These are phyloP conservation scores for Aspergillus aculeatinus DNA, from an alignment of 2,329 filamentous ascomycete genomes.

Conservation along the genomic window DNA sequence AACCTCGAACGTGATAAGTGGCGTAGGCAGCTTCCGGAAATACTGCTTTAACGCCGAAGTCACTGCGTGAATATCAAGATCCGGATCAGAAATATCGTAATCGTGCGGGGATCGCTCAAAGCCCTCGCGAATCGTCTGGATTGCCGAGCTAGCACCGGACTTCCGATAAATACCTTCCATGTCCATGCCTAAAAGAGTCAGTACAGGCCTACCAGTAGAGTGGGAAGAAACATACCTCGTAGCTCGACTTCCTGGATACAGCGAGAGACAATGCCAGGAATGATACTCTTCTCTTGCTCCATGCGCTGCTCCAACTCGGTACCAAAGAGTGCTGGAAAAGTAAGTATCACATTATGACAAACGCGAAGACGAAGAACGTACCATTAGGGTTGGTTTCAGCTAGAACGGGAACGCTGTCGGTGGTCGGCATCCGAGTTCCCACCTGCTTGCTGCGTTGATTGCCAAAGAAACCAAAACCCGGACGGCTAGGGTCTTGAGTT, in stretches of 20 bases:
- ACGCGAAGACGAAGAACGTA: constrained; percentile 28
- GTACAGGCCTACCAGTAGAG: neutral
- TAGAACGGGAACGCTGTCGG: constrained; percentile 45
- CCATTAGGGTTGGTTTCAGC: constrained; percentile 39
- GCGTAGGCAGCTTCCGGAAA: constrained; percentile 86
- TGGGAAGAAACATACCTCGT: constrained; percentile 56
- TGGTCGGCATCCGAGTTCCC: constrained; percentile 42
- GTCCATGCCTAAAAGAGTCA: constrained; percentile 66
- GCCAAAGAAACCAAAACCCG: constrained; percentile 71
- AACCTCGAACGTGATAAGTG: constrained; percentile 86
- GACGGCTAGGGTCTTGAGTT: constrained; percentile 49
- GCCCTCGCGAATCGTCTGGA: constrained; percentile 84
- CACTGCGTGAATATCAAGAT: constrained; percentile 92
- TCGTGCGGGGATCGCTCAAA: constrained; percentile 77
- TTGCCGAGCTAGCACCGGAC: constrained; percentile 87
- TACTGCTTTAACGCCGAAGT: constrained; percentile 97
- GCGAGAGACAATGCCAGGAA: constrained; percentile 84
- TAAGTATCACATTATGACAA: constrained; percentile 10
- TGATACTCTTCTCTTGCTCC: constrained; percentile 83
- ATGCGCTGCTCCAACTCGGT: constrained; percentile 83
- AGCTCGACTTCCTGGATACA: constrained; percentile 97
- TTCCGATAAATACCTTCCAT: constrained; percentile 97
- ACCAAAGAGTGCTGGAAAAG: constrained; percentile 67
- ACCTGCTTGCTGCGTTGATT: constrained; percentile 46
- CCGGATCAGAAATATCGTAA: constrained; percentile 89